phyloP scores from a whole-genome alignment of 805 yeast species.

The Saturnispora besseyi region DNA sequence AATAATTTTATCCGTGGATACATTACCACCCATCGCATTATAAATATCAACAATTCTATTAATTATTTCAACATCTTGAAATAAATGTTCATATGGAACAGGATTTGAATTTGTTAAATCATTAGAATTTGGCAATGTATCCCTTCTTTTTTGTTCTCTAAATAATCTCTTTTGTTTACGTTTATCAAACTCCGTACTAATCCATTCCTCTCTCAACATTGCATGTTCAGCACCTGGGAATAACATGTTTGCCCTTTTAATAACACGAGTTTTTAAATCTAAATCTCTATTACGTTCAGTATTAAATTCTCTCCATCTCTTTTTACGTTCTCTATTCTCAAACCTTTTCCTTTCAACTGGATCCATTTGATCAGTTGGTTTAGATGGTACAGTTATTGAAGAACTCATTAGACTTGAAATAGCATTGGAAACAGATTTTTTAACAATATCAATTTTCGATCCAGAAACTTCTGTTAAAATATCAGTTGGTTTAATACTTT shows the following conservation, averaged over 20 bases:
- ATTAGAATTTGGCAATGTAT: conserved; percentile 4
- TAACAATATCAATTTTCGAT: conserved; percentile 9
- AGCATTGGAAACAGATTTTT: conserved; percentile 11
- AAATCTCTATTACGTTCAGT: conserved; percentile 77
- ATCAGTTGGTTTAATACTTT: conserved; percentile 1
- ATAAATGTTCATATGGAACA: conserved; percentile 3
- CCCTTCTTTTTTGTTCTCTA: conserved; percentile 31
- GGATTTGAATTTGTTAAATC: conserved; percentile 10
- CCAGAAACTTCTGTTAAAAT: conserved; percentile 6
- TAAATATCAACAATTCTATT: conserved; percentile 17
- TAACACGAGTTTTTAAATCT: conserved; percentile 72
- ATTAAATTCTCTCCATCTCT: conserved; percentile 77
- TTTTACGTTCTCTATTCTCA: conserved; percentile 70
- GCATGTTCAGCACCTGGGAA: conserved; percentile 55
- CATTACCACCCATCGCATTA: conserved; percentile 30
- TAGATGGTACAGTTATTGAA: not conserved
- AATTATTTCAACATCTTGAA: conserved; percentile 8
- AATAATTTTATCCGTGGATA: conserved; percentile 8
- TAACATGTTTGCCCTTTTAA: conserved; percentile 56
- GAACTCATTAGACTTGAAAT: conserved; percentile 9
- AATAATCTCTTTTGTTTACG: conserved; percentile 53
- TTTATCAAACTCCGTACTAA: conserved; percentile 59
- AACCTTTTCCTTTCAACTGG: conserved; percentile 48
- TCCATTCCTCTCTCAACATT: conserved; percentile 55
- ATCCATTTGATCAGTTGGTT: conserved; percentile 20